Percentiles rank a stretch among this genome's conserved stretches.
phyloP scores from a whole-genome alignment of 2,329 filamentous ascomycete genomes.

The Trichoderma sp. region DNA sequence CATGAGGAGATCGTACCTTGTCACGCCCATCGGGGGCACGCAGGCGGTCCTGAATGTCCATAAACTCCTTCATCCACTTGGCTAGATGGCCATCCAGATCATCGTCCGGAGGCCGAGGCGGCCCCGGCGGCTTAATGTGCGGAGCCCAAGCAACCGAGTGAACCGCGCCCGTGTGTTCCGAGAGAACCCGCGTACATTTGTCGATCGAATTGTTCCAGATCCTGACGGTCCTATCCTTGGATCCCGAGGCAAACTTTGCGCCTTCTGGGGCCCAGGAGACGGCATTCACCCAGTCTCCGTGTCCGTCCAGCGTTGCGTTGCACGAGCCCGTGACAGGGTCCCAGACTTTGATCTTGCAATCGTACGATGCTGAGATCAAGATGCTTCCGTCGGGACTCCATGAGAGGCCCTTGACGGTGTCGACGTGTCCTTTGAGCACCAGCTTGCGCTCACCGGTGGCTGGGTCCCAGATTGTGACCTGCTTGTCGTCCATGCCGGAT shows the following conservation, averaged over 20 bases:
- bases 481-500: not conserved
- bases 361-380: not conserved
- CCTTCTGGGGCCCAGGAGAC: not conserved
- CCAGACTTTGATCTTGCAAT: not conserved
- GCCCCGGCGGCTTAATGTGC: not conserved
- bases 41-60: not conserved
- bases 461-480: not conserved
- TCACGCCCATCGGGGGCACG: too few relatives aligned
- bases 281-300: not conserved
- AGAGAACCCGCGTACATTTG: not conserved
- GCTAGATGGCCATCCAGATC: not conserved
- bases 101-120: not conserved
- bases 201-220: not conserved
- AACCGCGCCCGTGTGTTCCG: not conserved
- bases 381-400: not conserved
- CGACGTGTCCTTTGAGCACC: not conserved
- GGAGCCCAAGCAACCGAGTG: not conserved
- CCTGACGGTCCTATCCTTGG: not conserved
- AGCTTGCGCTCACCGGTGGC: not conserved
- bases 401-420: not conserved
- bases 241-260: not conserved
- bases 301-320: not conserved
- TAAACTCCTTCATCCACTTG: not conserved
- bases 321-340: not conserved
- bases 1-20: not conserved